These are phyloP conservation scores for Alternaria sp. DNA, from an alignment of 2,329 filamentous ascomycete genomes.

Conservation along the genomic window DNA sequence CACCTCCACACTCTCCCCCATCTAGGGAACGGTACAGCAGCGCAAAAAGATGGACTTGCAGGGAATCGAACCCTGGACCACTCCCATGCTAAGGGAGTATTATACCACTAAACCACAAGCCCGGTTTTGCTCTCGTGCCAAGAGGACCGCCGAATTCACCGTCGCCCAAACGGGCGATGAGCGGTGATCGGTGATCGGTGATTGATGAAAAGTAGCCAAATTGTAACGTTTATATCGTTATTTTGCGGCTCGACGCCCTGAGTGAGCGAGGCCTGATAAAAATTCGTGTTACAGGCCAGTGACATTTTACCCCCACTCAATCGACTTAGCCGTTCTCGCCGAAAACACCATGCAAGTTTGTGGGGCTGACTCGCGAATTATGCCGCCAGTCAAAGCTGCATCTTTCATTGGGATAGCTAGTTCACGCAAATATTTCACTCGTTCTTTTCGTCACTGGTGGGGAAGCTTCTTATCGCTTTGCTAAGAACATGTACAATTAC, in stretches of 20 bases:
- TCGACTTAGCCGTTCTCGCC: neutral
- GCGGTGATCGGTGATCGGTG: neutral
- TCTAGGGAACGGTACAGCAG: neutral
- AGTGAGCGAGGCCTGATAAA: no score
- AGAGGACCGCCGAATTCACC: neutral
- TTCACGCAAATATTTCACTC: neutral
- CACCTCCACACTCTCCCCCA: no score
- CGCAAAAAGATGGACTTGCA: conserved; percentile 13
- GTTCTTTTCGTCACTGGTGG: neutral
- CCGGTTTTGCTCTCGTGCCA: neutral
- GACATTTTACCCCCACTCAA: neutral
- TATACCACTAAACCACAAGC: conserved; percentile 32
- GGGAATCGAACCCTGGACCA: conserved; percentile 17
- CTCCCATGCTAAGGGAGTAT: conserved; percentile 30
- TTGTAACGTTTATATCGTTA: neutral
- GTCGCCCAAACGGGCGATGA: neutral
- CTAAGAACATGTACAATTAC: neutral
- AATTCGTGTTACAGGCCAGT: neutral
- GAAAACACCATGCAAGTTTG: neutral
- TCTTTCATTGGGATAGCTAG: neutral
- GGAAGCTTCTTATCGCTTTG: neutral
- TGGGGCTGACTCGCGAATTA: neutral
- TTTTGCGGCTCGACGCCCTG: no score
- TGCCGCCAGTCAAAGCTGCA: neutral
- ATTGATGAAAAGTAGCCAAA: neutral